Percentiles rank a stretch among this genome's conserved stretches.
Conservation (phyloP, 495 filamentous ascomycete genomes). For the Lichenothelia convexa region DNA sequence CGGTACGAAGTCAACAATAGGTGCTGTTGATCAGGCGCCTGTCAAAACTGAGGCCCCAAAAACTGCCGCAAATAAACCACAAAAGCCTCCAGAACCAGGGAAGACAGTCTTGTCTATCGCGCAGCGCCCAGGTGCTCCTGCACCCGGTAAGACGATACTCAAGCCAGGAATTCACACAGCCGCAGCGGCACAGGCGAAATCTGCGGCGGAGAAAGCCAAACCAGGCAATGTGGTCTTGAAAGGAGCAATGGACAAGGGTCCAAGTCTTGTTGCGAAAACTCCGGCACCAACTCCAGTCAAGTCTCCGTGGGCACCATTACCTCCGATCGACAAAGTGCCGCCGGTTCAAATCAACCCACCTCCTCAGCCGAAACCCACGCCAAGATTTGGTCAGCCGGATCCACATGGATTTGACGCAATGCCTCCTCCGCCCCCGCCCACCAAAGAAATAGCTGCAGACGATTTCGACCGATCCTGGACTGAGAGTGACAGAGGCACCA, state of each 20-base stretch:
- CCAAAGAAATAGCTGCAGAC: slow-evolving; percentile 82
- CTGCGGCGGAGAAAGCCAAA: slow-evolving; percentile 11
- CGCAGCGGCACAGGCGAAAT: too few species aligned
- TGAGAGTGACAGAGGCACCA: slow-evolving; percentile 42
- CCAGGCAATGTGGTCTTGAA: slow-evolving; percentile 33
- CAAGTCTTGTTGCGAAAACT: slow-evolving; percentile 61
- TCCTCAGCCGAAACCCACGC: slow-evolving; percentile 13
- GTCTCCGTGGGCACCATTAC: slow-evolving; percentile 79
- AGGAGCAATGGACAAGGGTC: slow-evolving; percentile 55
- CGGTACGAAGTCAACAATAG: slow-evolving; percentile 77
- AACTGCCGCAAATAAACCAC: slow-evolving; percentile 1
- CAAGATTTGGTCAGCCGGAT: slow-evolving; percentile 12
- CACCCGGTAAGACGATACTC: slow-evolving; percentile 22
- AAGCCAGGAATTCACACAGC: slow-evolving; percentile 17
- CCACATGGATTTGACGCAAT: slow-evolving; percentile 23
- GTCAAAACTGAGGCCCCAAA: slow-evolving; percentile 16
- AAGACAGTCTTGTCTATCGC: slow-evolving; percentile 4
- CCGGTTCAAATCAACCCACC: slow-evolving; percentile 38
- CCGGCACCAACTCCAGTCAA: slow-evolving; percentile 58
- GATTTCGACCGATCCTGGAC: slow-evolving; percentile 81
- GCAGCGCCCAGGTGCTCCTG: slow-evolving; percentile 11
- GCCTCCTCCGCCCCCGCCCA: slow-evolving; percentile 28
- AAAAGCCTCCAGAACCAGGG: slow-evolving; percentile 4
- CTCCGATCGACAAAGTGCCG: slow-evolving; percentile 64
- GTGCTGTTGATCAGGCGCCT: slow-evolving; percentile 35